A percentile compares a stretch with the other conserved stretches of the same genome.
Conservation (phyloP, 1,284 basidiomycete genomes). For the Ustilago xerochloae region DNA sequence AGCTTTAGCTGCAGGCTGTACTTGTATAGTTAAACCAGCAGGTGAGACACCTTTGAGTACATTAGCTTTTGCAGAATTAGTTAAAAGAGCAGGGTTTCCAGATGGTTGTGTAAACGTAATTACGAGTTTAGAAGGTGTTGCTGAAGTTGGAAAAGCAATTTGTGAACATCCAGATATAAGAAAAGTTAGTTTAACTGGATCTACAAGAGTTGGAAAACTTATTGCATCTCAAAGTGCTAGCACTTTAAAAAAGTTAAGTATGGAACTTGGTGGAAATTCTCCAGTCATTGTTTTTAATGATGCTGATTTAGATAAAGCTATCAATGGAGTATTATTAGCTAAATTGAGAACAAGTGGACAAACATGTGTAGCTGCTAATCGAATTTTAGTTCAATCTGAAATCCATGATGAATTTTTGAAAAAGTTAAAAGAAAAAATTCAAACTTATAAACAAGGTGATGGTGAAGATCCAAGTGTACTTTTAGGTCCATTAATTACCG, state of each 20-base stretch:
- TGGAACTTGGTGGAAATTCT: constrained; percentile 93
- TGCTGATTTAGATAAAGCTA: constrained; percentile 71
- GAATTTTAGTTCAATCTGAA: constrained; percentile 41
- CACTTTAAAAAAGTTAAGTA: constrained; percentile 81
- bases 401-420: constrained; percentile 47
- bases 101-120: constrained; percentile 40
- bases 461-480: constrained; percentile 24
- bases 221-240: constrained; percentile 30
- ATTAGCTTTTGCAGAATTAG: constrained; percentile 38
- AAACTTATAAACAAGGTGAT: constrained; percentile 44
- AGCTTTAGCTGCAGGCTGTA: constrained; percentile 32
- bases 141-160: constrained; percentile 36
- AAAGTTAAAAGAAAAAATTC: constrained; percentile 23
- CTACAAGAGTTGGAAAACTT: constrained; percentile 39
- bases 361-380: constrained; percentile 50
- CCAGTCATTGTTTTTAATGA: constrained; percentile 81
- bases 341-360: constrained; percentile 47
- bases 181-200: constrained; percentile 44
- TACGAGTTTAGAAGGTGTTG: constrained; percentile 30
- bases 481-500: constrained; percentile 43
- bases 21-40: constrained; percentile 41
- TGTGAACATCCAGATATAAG: constrained; percentile 33
- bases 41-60: constrained; percentile 37
- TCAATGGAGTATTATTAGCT: constrained; percentile 37
- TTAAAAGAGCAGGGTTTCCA: constrained; percentile 29